Percentiles rank a stretch among this genome's conserved stretches.
Evolutionary conservation across 1,284 basidiomycete species (phyloP).

Genomic region (Heterobasidion parviporum): DNA sequence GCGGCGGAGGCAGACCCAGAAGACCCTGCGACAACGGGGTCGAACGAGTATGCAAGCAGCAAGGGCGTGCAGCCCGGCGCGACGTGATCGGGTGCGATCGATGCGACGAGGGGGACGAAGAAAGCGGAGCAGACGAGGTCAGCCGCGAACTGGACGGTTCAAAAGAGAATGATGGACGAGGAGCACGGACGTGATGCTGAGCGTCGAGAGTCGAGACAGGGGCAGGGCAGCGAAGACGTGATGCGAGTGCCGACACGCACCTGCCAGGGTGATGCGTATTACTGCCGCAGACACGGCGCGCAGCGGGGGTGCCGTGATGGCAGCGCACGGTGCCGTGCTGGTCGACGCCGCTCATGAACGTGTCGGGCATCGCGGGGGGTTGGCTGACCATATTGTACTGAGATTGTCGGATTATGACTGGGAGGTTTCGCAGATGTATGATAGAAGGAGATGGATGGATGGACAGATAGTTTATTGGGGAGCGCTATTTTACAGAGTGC

Average conservation of each 20-base stretch:
- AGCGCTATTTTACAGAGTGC: neutral
- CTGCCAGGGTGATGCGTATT: constrained; percentile 19
- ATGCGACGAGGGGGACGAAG: no score
- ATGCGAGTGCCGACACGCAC: constrained; percentile 13
- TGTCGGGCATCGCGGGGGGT: constrained; percentile 1
- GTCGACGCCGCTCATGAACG: constrained; percentile 13
- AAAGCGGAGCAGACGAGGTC: no score
- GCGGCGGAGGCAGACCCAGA: neutral
- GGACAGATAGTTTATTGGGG: no score
- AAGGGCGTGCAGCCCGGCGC: no score
- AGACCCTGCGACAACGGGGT: neutral
- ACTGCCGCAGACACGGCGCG: constrained; percentile 17
- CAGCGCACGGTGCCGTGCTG: constrained; percentile 23
- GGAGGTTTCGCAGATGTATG: no score
- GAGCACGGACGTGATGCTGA: neutral
- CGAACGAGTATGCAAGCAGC: no score
- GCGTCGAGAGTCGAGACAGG: neutral
- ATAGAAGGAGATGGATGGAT: no score
- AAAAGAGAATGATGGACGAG: neutral
- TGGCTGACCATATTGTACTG: neutral
- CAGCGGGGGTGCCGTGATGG: constrained; percentile 17
- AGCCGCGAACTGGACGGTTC: no score
- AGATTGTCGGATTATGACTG: neutral
- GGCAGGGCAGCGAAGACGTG: neutral
- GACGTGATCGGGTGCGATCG: no score